Percentiles rank a stretch among this genome's conserved stretches.
Evolutionary conservation across 2,329 filamentous ascomycete genomes (phyloP).

Genomic region (Stemphylium beticola): DNA sequence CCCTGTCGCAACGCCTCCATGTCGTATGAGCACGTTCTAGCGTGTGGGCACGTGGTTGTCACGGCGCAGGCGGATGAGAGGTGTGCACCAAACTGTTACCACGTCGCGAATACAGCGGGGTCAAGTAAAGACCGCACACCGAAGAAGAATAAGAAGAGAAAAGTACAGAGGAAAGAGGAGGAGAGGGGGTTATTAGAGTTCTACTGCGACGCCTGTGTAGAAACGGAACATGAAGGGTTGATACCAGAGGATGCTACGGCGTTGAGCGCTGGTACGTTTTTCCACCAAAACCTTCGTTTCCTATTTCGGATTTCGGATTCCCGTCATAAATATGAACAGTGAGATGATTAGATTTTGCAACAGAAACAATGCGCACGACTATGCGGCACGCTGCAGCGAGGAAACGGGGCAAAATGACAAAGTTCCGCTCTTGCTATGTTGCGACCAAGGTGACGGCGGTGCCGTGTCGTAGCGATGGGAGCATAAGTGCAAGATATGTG

Average conservation of each 20-base stretch:
- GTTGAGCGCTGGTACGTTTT: not conserved
- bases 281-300: not conserved
- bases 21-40: conserved; percentile 15
- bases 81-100: conserved; percentile 20
- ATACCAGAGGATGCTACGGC: not conserved
- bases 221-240: not conserved
- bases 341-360: not conserved
- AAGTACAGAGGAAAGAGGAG: too few relatives aligned
- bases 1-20: conserved; percentile 4
- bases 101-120: not conserved
- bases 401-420: conserved; percentile 1
- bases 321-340: not conserved
- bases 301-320: too few relatives aligned
- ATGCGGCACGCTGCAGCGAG: not conserved
- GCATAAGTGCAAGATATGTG: not conserved
- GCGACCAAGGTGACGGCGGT: conserved; percentile 12
- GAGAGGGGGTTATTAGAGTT: not conserved
- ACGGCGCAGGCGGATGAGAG: conserved; percentile 3
- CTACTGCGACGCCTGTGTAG: conserved; percentile 22
- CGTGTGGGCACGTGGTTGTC: conserved; percentile 12
- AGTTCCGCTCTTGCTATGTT: conserved; percentile 21
- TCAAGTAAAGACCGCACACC: too few relatives aligned
- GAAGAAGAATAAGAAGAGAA: too few relatives aligned
- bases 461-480: conserved; percentile 13
- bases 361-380: not conserved